Evolutionary conservation across 2,329 filamentous ascomycete genomes (phyloP).

Genomic region (Akanthomyces muscarius): DNA sequence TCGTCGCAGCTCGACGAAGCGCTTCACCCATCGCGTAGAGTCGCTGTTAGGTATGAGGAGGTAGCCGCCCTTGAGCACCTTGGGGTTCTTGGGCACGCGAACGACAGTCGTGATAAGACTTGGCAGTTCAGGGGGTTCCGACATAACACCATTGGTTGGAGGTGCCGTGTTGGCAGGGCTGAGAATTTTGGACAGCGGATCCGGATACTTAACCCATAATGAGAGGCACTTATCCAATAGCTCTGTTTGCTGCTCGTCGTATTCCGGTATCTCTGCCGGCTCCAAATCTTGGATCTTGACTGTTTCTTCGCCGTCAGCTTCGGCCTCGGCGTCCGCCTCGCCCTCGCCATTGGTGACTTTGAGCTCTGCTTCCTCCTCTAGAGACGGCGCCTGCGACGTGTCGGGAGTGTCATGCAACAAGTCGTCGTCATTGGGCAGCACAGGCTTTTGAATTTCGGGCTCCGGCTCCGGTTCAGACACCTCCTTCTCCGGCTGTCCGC

Average conservation of each 20-base stretch:
- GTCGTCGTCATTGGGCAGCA: slow-evolving; percentile 53
- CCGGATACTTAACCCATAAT: slow-evolving; percentile 61
- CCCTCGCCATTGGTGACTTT: slow-evolving; percentile 23
- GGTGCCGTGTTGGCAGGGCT: slow-evolving; percentile 62
- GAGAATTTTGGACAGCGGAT: slow-evolving; percentile 53
- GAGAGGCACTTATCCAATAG: slow-evolving; percentile 55
- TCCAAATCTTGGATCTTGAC: slow-evolving; percentile 21
- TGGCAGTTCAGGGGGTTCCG: slow-evolving; percentile 48
- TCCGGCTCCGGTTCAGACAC: slow-evolving; percentile 33
- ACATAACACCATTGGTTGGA: slow-evolving; percentile 57
- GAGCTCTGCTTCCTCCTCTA: slow-evolving; percentile 28
- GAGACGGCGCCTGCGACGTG: slow-evolving; percentile 41
- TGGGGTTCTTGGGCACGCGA: slow-evolving; percentile 73
- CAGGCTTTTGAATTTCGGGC: slow-evolving; percentile 32
- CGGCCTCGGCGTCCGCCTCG: slow-evolving; percentile 21
- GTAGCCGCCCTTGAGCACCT: slow-evolving; percentile 80
- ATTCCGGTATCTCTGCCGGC: slow-evolving; percentile 34
- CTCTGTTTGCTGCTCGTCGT: slow-evolving; percentile 42
- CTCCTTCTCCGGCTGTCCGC: slow-evolving; percentile 29
- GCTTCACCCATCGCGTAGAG: slow-evolving; percentile 80
- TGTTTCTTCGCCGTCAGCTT: slow-evolving; percentile 23
- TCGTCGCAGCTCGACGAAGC: slow-evolving; percentile 85
- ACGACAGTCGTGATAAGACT: slow-evolving; percentile 73
- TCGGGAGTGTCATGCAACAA: slow-evolving; percentile 56
- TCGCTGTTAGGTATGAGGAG: slow-evolving; percentile 80